Evolutionary conservation across 192 early-diverging fungal genomes (phyloP).

Genomic region (Phycomyces blakesleeanus): DNA sequence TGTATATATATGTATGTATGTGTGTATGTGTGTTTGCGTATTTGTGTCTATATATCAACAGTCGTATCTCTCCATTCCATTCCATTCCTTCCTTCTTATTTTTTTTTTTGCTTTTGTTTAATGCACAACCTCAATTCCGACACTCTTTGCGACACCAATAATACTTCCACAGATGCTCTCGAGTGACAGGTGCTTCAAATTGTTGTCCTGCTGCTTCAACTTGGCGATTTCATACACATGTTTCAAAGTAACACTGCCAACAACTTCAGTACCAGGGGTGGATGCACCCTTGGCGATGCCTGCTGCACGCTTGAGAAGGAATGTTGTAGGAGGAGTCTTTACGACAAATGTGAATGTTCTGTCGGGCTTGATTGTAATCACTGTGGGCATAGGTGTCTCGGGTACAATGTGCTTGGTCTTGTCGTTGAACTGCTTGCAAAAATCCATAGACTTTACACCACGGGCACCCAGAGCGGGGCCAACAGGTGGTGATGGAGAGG

Average conservation of each 20-base stretch:
- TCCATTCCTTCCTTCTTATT: too few species aligned
- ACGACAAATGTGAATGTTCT: constrained; percentile 86
- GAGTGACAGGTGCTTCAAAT: constrained; percentile 66
- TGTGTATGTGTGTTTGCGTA: constrained; percentile 2
- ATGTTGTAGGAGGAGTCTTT: constrained; percentile 84
- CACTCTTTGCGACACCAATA: constrained; percentile 70
- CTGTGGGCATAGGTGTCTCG: constrained; percentile 80
- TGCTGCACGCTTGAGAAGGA: constrained; percentile 83
- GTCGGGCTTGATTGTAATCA: constrained; percentile 87
- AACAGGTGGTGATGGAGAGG: constrained; percentile 88
- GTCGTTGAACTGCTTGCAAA: constrained; percentile 98
- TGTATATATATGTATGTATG: neutral
- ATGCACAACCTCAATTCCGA: constrained; percentile 83
- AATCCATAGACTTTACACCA: constrained; percentile 97
- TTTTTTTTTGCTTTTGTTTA: constrained; percentile 40
- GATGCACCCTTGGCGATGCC: constrained; percentile 83
- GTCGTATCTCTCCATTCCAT: too few species aligned
- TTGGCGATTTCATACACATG: constrained; percentile 94
- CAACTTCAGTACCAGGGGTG: constrained; percentile 70
- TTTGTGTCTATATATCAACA: too few species aligned
- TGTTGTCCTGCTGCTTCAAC: constrained; percentile 81
- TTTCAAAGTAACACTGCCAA: constrained; percentile 83
- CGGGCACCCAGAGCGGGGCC: constrained; percentile 94
- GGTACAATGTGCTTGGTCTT: constrained; percentile 78
- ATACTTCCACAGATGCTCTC: constrained; percentile 69